Evolutionary conservation across 306 rosid genomes (phyloP).

Genomic region (Begonia fuchsioides): DNA sequence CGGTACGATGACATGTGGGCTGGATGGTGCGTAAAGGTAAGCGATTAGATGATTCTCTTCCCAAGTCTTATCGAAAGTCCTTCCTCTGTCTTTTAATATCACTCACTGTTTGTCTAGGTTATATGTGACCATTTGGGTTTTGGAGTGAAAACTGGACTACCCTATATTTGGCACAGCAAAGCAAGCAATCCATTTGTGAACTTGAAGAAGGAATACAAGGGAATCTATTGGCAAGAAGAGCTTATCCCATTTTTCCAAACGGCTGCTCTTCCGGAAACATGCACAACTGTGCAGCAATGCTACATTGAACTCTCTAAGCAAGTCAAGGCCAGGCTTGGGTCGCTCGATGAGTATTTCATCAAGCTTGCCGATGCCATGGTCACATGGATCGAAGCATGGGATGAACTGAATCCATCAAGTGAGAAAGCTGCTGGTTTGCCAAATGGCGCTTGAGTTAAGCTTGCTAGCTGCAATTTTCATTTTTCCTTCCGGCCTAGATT

Average conservation of each 20-base stretch:
- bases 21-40: slow-evolving; percentile 89
- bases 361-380: slow-evolving; percentile 83
- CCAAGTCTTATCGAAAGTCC: neutral
- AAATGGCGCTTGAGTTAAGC: slow-evolving; percentile 12
- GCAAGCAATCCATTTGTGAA: slow-evolving; percentile 92
- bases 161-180: slow-evolving; percentile 96
- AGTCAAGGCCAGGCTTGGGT: slow-evolving; percentile 53
- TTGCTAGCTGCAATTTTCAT: neutral
- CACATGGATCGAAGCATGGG: slow-evolving; percentile 94
- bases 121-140: slow-evolving; percentile 70
- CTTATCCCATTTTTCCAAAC: slow-evolving; percentile 71
- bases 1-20: slow-evolving; percentile 97
- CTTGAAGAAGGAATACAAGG: slow-evolving; percentile 78
- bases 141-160: slow-evolving; percentile 84
- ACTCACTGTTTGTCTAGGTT: slow-evolving; percentile 23
- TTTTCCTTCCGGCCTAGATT: neutral
- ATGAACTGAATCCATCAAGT: slow-evolving; percentile 44
- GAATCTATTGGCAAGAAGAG: slow-evolving; percentile 88
- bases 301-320: slow-evolving; percentile 81
- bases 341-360: slow-evolving; percentile 46
- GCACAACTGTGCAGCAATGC: slow-evolving; percentile 62
- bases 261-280: slow-evolving; percentile 42
- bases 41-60: neutral
- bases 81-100: neutral
- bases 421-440: slow-evolving; percentile 15